These are phyloP conservation scores for Suhomyces anneliseae DNA, from an alignment of 1,139 yeast genomes.

Conservation along the genomic window DNA sequence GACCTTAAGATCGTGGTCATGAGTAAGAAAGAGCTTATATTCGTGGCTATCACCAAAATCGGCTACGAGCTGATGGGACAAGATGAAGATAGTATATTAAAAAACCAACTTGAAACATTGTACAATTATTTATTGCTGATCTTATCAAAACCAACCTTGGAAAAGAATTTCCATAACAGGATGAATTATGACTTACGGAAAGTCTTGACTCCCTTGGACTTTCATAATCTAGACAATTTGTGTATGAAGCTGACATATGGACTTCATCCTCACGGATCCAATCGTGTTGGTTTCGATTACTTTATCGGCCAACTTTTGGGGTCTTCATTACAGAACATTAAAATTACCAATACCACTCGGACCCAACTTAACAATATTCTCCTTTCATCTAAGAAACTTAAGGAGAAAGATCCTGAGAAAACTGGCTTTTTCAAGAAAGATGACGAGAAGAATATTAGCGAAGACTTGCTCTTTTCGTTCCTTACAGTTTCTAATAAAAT, in stretches of 20 bases:
- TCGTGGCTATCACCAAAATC: constrained; percentile 68
- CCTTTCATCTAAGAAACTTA: constrained; percentile 25
- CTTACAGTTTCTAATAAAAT: constrained; percentile 25
- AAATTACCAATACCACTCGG: constrained; percentile 36
- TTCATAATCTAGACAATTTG: constrained; percentile 62
- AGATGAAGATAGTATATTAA: constrained; percentile 34
- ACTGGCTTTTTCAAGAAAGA: constrained; percentile 10
- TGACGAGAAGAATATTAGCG: constrained; percentile 18
- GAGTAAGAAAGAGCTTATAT: constrained; percentile 65
- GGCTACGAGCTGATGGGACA: constrained; percentile 28
- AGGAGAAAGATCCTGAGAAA: constrained; percentile 10
- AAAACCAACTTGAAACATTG: constrained; percentile 67
- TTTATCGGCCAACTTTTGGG: constrained; percentile 30
- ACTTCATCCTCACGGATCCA: constrained; percentile 11
- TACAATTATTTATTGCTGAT: constrained; percentile 81
- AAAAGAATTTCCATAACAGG: constrained; percentile 65
- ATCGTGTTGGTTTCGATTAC: constrained; percentile 24
- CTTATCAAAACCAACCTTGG: constrained; percentile 71
- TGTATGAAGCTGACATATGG: constrained; percentile 54
- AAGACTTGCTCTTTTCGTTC: constrained; percentile 39
- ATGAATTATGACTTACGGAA: constrained; percentile 83
- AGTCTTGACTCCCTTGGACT: constrained; percentile 67
- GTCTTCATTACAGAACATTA: constrained; percentile 31
- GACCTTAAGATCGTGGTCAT: constrained; percentile 57
- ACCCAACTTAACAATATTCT: constrained; percentile 31